Evolutionary conservation across 257 asterid species (phyloP), one percentile per base, ranked within the genome.

Genomic region (Gentiana dahurica): DNA sequence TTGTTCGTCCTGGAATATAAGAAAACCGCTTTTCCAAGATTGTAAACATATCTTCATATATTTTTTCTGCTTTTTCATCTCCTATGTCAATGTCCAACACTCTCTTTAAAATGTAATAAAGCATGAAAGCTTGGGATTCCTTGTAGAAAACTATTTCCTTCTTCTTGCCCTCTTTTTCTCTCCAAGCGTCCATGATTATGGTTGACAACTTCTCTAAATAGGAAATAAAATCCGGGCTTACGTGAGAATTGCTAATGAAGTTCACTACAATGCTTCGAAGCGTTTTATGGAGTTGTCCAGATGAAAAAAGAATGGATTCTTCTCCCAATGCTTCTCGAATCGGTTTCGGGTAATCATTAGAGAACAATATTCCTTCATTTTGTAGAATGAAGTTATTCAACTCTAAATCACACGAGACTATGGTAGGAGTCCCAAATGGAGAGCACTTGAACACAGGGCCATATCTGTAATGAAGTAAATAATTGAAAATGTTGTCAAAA

Each of bases 21-120:
- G 97, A 89, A 51, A 89, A 73, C 41, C 86, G 82, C 3, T 94
- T 95, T 64, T 82, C 66, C 92, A 83, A 81, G 69, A 89, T 86
- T 0, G 92, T 79, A 7, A 81, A 78, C 50, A 83, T 86, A 51
- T 89, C 79, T 52, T 60, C 54, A 0, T 86, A 70, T 47, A 89
- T 32, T 34, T 10, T 52, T 37, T 65, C 69, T 63, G 86, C 86
- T 4, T 75, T 10, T 3, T 86, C 86, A 2, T 86, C 89, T n/a
- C 62, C 81, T 0, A 86, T 72, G 53, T 80, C 82, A 32, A 86
- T 67, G 54, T 76, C 82, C 24, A 89, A 53, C 60, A 86, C 44
- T 67, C 65, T 77, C 68, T 79, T 86, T 58, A 89, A 49, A 86
- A 83, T 89, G 0, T 83, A 52, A 68, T 75, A 59, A 41, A 89